These are phyloP conservation scores for Boehmeria nivea DNA, from an alignment of 306 rosid genomes.

Conservation along the genomic window DNA sequence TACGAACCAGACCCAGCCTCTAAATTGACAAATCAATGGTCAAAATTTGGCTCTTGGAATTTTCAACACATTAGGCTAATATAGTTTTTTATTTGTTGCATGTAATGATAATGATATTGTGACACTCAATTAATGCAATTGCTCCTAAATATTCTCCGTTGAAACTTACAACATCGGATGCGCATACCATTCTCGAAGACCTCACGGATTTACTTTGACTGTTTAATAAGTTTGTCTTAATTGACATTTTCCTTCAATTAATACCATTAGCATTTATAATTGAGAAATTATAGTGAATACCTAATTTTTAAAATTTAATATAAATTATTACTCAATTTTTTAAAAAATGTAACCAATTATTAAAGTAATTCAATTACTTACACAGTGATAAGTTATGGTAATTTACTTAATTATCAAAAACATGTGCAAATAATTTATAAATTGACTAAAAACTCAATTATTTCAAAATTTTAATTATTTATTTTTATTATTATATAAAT, in stretches of 20 bases:
- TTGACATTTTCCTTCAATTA: background rate
- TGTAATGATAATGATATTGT: no score
- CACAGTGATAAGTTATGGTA: no score
- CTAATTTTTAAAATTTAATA: no score
- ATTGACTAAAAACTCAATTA: no score
- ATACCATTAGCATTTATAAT: background rate
- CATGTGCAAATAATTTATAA: no score
- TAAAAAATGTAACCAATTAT: no score
- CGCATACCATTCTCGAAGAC: conserved; percentile 18
- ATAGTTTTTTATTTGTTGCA: background rate
- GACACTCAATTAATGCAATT: background rate
- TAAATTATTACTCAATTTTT: no score
- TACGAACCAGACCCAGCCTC: conserved; percentile 27
- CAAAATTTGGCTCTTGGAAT: conserved; percentile 35
- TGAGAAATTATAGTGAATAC: no score
- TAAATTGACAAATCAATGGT: conserved; percentile 41
- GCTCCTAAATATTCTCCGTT: conserved; percentile 7
- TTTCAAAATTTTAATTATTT: no score
- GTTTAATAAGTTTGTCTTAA: conserved; percentile 10
- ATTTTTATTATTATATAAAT: no score
- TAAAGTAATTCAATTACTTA: no score
- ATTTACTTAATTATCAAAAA: no score
- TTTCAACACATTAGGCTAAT: conserved; percentile 22
- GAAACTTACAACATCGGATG: conserved; percentile 10
- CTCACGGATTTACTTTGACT: conserved; percentile 18